Evolutionary conservation across 257 asterid species (phyloP), one percentile per base, ranked within the genome.

Genomic region (Capsicum chinense): DNA sequence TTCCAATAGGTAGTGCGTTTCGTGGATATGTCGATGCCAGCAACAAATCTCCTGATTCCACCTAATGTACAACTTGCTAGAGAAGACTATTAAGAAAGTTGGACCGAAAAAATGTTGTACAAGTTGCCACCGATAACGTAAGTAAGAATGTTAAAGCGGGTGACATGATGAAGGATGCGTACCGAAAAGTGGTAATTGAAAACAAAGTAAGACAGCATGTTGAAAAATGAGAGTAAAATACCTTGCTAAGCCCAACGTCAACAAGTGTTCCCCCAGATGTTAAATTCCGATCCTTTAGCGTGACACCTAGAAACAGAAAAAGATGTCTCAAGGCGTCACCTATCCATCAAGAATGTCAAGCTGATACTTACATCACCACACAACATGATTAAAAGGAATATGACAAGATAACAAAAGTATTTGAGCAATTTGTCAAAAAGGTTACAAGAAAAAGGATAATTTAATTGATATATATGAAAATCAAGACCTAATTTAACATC

Each of bases 211-310:
- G 81, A 76, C 63, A 13, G 21, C 63, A 76, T 7, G 47, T 52
- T 14, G 66, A 16, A 60, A 60, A 70, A 52, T 52, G 68, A 83
- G 13, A 4, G 42, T 42, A 19, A 42, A n/a, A 67, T 90, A 95
- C 99, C 98, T 91, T 97, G 85, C 88, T 93, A 44, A 97, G 98
- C 86, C 98, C 99, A 83, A 97, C 97, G 60, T 97, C 98, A 81
- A 97, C 98, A 85, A 89, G 95, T 11, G 96, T 92, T 48, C 97
- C 92, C 1, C 60, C 85, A 60, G 92, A 88, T 83, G 88, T 89
- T 62, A 80, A 87, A 81, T 87, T 87, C 54, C 52, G 86, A 54
- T 89, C 88, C 83, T 91, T 92, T 68, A 88, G 83, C 37, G 98
- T 89, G 92, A 97, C 88, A 82, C 99, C 98, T 95, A 73, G 37